Percentiles rank a stretch among this genome's conserved stretches.
Conservation (phyloP, 2,329 filamentous ascomycete genomes). For the Didymosphaeria variabile region DNA sequence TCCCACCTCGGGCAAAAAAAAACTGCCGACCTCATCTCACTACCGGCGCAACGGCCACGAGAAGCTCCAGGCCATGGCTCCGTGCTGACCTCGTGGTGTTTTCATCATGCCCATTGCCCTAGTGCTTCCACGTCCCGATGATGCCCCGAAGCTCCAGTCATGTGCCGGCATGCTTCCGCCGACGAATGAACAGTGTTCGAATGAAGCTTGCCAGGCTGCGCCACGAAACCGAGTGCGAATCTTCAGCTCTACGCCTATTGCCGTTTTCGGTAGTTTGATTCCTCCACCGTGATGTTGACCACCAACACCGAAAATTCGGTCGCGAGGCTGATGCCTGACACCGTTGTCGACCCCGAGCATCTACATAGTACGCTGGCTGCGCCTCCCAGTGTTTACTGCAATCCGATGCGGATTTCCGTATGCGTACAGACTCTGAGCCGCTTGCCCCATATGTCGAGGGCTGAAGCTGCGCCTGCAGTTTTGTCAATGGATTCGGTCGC, state of each 20-base stretch:
- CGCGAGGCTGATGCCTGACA: not conserved
- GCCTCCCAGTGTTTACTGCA: not conserved
- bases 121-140: not conserved
- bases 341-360: constrained; percentile 1
- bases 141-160: not conserved
- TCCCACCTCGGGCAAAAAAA: not conserved
- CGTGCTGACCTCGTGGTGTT: not conserved
- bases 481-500: not conserved
- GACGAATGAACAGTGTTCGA: too few relatives aligned
- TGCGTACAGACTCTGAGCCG: not conserved
- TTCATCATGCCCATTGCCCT: not conserved
- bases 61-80: not conserved
- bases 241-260: not conserved
- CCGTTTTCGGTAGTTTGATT: constrained; percentile 5
- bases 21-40: constrained; percentile 1
- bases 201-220: not conserved
- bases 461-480: constrained; percentile 2
- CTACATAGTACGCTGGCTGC: not conserved
- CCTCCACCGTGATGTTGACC: too few relatives aligned
- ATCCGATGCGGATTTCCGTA: not conserved
- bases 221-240: not conserved
- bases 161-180: constrained; percentile 6
- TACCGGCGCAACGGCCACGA: not conserved
- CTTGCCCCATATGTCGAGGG: not conserved
- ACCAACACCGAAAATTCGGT: not conserved